Evolutionary conservation across 768 basidiomycete species (phyloP), one percentile per base, ranked within the genome.

Genomic region (Stropharia rugosoannulata): DNA sequence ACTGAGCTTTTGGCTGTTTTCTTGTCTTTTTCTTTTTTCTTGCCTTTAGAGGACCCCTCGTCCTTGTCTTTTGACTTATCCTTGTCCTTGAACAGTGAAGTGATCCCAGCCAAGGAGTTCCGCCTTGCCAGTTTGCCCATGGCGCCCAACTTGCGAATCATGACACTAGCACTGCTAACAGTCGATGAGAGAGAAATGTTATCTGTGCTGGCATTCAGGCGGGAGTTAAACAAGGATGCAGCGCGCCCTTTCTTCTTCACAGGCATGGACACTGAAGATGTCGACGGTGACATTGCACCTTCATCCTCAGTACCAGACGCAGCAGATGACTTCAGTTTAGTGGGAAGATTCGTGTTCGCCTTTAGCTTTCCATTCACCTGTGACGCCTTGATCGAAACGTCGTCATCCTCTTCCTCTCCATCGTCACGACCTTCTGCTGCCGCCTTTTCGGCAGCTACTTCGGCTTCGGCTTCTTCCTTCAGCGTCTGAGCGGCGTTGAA

Each of bases 131-230:
- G 80, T 71, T 90, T 93, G 32, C 93, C 92, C 73, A 97, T 87
- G 38, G 86, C 86, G 3, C 95, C 91, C 45, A 98, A 85, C 75
- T 97, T 98, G 61, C 95, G 84, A 64, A 97, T 95, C 83, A 98
- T 96, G 69, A 98, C 89, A 42, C 90, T 93, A 18, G 96, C 96
- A 49, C 90, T 93, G 59, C 89, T 92, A 63, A 97, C 95, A 43
- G 96, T 97, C 7, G 92, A 95, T 16, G 89, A 90, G 38, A 98
- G 82, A 25, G 95, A 97, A 61, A 98, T 96, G 70, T 96, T 97
- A 71, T 96, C 95, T 41, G 93, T 95, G 49, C 58, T 55, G 35
- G 54, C 58, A 45, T 50, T 56, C 27, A 49, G 18, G 39, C 57
- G 49, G 40, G 90, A 84, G 70, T 94, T 97, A 80, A 98, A 95